phyloP scores from a whole-genome alignment of 2,329 filamentous ascomycete genomes.

The Chrysoporthe puriensis region DNA sequence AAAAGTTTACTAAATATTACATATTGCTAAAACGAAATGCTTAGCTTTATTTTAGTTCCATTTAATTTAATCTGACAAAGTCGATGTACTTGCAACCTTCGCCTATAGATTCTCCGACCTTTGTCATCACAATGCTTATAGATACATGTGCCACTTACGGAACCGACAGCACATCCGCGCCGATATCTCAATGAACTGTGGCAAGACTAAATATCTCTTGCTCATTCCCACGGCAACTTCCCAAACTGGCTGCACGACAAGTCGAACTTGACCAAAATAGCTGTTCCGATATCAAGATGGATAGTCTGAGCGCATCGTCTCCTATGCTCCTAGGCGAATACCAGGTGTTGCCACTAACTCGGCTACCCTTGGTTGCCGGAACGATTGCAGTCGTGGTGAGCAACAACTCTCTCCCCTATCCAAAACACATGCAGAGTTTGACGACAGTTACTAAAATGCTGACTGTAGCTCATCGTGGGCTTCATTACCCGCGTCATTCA shows the following conservation, averaged over 20 bases:
- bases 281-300: background rate
- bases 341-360: background rate
- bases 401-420: background rate
- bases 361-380: background rate
- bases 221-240: background rate
- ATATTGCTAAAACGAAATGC: no score
- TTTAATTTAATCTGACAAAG: no score
- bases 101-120: no score
- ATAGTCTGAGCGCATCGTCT: slow-evolving; percentile 46
- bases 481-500: background rate
- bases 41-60: no score
- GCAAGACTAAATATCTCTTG: background rate
- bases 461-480: background rate
- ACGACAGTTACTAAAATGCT: background rate
- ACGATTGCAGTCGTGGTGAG: background rate
- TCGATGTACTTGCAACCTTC: no score
- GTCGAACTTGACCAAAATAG: background rate
- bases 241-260: background rate
- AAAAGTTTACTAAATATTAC: no score
- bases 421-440: background rate
- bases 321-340: background rate
- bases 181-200: background rate
- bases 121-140: no score
- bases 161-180: background rate
- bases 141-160: no score